phyloP scores from a whole-genome alignment of 1,139 yeast species.

The Tardiomyces digboiensis region DNA sequence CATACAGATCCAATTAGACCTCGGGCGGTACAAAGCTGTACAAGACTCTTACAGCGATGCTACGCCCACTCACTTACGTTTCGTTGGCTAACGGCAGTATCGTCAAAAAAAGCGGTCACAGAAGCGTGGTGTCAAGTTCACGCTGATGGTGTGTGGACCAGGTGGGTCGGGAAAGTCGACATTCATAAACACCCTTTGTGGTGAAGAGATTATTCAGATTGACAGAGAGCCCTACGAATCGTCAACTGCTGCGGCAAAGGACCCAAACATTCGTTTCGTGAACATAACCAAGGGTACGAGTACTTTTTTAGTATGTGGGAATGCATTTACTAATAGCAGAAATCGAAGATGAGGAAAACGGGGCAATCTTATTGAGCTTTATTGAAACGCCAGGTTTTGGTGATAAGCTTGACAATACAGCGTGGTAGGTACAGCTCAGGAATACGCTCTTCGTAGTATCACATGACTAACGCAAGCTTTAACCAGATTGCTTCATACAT shows the following conservation, averaged over 20 bases:
- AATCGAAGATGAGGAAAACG: constrained; percentile 44
- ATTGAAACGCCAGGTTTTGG: constrained; percentile 82
- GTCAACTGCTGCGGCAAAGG: not conserved
- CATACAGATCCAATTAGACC: too few species aligned
- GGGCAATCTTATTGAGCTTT: constrained; percentile 44
- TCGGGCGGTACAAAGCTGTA: too few species aligned
- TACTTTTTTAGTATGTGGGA: too few species aligned
- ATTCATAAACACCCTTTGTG: constrained; percentile 78
- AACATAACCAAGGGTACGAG: too few species aligned
- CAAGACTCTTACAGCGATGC: too few species aligned
- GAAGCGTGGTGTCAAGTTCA: constrained; percentile 24
- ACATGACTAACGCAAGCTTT: constrained; percentile 35
- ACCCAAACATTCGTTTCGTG: not conserved
- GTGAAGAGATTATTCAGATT: constrained; percentile 53
- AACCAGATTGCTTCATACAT: constrained; percentile 63
- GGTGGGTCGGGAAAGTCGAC: constrained; percentile 80
- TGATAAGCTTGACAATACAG: constrained; percentile 54
- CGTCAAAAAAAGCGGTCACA: not conserved
- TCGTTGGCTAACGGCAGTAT: not conserved
- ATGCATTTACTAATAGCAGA: constrained; percentile 6
- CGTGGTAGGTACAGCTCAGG: constrained; percentile 25
- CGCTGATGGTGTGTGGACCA: constrained; percentile 68
- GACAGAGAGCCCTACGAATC: not conserved
- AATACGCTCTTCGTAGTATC: too few species aligned
- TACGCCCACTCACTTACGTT: too few species aligned